phyloP scores from a whole-genome alignment of 2,329 filamentous ascomycete genomes.

The Pezicula neosporulosa region DNA sequence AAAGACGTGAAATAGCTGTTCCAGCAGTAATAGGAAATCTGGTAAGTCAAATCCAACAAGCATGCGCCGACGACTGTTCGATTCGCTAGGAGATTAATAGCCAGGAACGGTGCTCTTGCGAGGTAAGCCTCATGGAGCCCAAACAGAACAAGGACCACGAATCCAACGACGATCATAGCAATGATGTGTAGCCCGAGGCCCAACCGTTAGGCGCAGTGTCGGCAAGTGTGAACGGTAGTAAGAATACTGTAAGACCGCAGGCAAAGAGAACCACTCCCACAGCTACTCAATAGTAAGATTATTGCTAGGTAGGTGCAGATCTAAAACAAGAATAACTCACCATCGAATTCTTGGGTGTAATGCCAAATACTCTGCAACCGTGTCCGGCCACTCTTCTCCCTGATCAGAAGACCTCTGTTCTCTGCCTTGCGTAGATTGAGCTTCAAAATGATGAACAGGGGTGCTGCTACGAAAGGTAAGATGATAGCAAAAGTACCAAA shows the following conservation, averaged over 20 bases:
- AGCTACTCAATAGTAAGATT: conserved; percentile 7
- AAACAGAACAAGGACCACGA: conserved; percentile 14
- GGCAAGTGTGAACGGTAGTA: conserved; percentile 32
- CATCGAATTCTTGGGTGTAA: conserved; percentile 30
- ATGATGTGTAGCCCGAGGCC: conserved; percentile 13
- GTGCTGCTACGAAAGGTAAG: conserved; percentile 54
- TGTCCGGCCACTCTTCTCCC: conserved; percentile 17
- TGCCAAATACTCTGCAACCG: conserved; percentile 24
- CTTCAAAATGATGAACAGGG: conserved; percentile 49
- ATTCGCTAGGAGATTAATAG: conserved; percentile 16
- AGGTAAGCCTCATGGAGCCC: conserved; percentile 31
- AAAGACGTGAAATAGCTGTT: conserved; percentile 53
- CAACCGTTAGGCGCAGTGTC: conserved; percentile 17
- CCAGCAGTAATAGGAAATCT: conserved; percentile 47
- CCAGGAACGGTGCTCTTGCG: conserved; percentile 26
- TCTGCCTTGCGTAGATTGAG: conserved; percentile 21
- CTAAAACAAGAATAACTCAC: conserved; percentile 39
- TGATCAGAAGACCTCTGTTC: conserved; percentile 14
- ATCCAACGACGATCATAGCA: conserved; percentile 20
- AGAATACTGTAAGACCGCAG: conserved; percentile 57
- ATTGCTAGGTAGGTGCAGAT: conserved; percentile 44
- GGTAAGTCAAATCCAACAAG: conserved; percentile 21
- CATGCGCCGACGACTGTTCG: conserved; percentile 31
- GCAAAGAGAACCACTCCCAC: conserved; percentile 46
- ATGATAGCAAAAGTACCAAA: conserved; percentile 66